Evolutionary conservation across 2,329 filamentous ascomycete genomes (phyloP), one percentile per base, ranked within the genome.

Genomic region (Pseudocercospora eumusae): DNA sequence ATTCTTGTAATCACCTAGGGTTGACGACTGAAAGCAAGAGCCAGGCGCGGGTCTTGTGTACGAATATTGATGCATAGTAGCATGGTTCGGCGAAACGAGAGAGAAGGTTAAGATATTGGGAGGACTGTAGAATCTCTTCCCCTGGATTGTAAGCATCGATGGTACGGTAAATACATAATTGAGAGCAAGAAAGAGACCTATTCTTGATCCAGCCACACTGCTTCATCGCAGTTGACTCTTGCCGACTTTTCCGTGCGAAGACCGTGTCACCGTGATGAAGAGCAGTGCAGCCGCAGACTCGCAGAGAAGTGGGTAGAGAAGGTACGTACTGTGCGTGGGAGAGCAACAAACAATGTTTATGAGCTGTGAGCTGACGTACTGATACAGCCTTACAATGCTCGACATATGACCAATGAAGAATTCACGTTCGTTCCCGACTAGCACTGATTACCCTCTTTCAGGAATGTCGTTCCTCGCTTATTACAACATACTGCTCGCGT

Each of bases 11-110:
- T 54, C 52, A 54, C 52, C 52, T 54, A 54, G 52, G 52, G 52
- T 54, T 54, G 52, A 54, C 52, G 52, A 54, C 52, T 40, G 52
- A 54, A 54, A 54, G 52, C 52, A 54, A 54, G 52, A 54, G 52
- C 27, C 49, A 33, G 27, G 52, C 28, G 52, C 20, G 27, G 28
- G 28, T 54, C 52, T 54, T 54, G 52, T 54, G 52, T 54, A 54
- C 40, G 52, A 54, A 23, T 31, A 52, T 52, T 52, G 49, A 52
- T 52, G 49, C 49, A 52, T 31, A 25, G 49, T 31, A 27, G 49
- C 49, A 52, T 52, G 49, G 49, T 18, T 28, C 49, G 49, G 49
- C 49, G 49, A 52, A 52, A 52, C 9, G 49, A 31, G n/a, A 52
- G 10, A 18, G 44, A 47, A 11, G 44, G 44, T 21, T 20, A 21